Base-by-base conservation (phyloP, 2,329 filamentous ascomycete species). In the Thermoascus crustaceus region DNA sequence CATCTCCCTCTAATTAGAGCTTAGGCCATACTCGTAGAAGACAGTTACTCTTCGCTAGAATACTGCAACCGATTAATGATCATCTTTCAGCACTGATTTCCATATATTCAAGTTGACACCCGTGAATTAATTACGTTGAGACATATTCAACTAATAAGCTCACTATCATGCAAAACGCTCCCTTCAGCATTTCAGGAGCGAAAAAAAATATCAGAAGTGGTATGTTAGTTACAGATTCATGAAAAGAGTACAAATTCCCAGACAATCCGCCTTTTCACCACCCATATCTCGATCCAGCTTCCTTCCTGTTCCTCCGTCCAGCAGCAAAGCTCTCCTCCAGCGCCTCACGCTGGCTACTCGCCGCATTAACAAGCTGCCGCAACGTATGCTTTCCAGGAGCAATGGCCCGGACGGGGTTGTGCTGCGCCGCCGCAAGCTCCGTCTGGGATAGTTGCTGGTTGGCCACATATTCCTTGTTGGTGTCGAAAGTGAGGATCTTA, bases 291-390 rank as follows among this genome's bases (percentile, higher is more conserved):
- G 76, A 79, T 3, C 83, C 84, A 13, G 85, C 85, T 57, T 94
- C 87, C 49, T 76, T 80, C 59, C 85, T 80, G 53, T 88, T 91
- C 49, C 73, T 76, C 64, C 76, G 80, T 4, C 86, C 85, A 47
- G 80, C 70, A 13, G 86, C 86, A 67, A 94, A 95, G 56, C 85
- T 88, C 53, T 96, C 89, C 62, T 95, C 87, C 46, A 95, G 66
- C 2, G 86, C 87, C 7, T 94, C 86, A 54, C 80, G 79, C 63
- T 96, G 87, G 43, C 72, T 84, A 47, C 78, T 78, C 17, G 85
- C 88, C 42, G 82, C 82, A 60, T 78, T 86, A 46, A 96, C 83
- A 49, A 96, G 70, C 66, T 94, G 87, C 54, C 81, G 80, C 58
- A 96, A 69, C 51, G 76, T 93, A 63, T 95, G 87, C 66, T 95